Evolutionary conservation across 2,329 filamentous ascomycete genomes (phyloP).

Genomic region (Paraconiothyrium sp.): DNA sequence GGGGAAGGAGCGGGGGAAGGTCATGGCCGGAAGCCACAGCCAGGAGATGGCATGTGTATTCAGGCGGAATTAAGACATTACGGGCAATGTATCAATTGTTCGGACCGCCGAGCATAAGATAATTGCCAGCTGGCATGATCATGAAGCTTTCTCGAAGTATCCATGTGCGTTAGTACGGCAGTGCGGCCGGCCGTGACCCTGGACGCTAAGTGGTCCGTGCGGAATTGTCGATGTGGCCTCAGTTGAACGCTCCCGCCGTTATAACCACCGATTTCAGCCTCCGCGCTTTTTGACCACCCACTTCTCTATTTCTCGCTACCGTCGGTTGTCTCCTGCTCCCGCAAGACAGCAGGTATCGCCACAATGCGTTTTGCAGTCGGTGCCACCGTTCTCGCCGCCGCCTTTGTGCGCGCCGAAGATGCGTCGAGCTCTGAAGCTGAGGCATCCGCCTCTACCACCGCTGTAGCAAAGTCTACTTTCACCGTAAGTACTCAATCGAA

Average conservation of each 20-base stretch:
- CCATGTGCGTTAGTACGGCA: conserved; percentile 23
- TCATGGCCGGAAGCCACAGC: neutral
- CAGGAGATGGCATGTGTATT: neutral
- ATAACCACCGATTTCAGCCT: conserved; percentile 19
- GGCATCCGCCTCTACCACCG: conserved; percentile 65
- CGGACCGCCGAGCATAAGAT: conserved; percentile 1
- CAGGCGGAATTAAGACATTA: conserved; percentile 12
- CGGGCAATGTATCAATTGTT: neutral
- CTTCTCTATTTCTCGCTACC: conserved; percentile 19
- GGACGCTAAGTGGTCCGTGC: conserved; percentile 14
- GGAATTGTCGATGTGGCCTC: conserved; percentile 18
- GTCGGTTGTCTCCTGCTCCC: conserved; percentile 40
- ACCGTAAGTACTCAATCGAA: conserved; percentile 71
- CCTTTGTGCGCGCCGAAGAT: conserved; percentile 76
- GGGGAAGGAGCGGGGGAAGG: conserved; percentile 12
- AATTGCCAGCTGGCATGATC: conserved; percentile 34
- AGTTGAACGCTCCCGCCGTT: conserved; percentile 17
- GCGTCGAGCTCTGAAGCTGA: conserved; percentile 58
- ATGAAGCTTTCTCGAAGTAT: conserved; percentile 34
- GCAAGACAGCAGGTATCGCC: conserved; percentile 41
- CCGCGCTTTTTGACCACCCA: conserved; percentile 25
- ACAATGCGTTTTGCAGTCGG: conserved; percentile 73
- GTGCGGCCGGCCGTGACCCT: conserved; percentile 8
- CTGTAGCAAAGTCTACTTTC: conserved; percentile 79
- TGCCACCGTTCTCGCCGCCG: conserved; percentile 75